Conservation (phyloP, 2,329 filamentous ascomycete species). For the Penicillium sp. region DNA sequence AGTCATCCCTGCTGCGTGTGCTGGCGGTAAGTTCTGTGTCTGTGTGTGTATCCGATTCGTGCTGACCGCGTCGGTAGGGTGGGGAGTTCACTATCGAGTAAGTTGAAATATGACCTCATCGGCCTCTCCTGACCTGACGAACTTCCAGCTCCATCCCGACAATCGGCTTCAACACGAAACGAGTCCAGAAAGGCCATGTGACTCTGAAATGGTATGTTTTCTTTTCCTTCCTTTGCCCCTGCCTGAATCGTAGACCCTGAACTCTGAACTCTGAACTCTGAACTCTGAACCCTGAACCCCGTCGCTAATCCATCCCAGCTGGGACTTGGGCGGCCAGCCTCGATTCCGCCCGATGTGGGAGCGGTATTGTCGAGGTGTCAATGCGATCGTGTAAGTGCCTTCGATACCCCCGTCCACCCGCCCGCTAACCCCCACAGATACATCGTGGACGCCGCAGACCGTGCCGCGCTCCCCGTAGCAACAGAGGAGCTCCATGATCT, state of each 20-base stretch:
- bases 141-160: conserved; percentile 86
- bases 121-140: conserved; percentile 1
- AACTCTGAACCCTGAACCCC: too few species aligned
- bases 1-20: conserved; percentile 91
- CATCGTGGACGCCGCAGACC: conserved; percentile 94
- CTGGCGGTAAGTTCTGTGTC: conserved; percentile 76
- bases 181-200: conserved; percentile 95
- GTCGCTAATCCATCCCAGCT: conserved; percentile 52
- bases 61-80: conserved; percentile 60
- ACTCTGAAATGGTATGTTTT: conserved; percentile 81
- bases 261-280: too few species aligned
- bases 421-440: conserved; percentile 56
- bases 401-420: not conserved
- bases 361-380: conserved; percentile 94
- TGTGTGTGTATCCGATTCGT: not conserved
- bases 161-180: conserved; percentile 99
- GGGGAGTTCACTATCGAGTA: conserved; percentile 99
- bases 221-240: conserved; percentile 20
- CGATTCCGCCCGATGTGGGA: conserved; percentile 99
- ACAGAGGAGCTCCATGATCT: conserved; percentile 90
- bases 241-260: not conserved
- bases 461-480: conserved; percentile 75
- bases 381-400: conserved; percentile 77
- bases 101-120: conserved; percentile 44
- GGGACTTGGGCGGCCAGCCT: conserved; percentile 96